Evolutionary conservation across 441 rosid genomes (phyloP).

Genomic region (Macaranga tanarius): DNA sequence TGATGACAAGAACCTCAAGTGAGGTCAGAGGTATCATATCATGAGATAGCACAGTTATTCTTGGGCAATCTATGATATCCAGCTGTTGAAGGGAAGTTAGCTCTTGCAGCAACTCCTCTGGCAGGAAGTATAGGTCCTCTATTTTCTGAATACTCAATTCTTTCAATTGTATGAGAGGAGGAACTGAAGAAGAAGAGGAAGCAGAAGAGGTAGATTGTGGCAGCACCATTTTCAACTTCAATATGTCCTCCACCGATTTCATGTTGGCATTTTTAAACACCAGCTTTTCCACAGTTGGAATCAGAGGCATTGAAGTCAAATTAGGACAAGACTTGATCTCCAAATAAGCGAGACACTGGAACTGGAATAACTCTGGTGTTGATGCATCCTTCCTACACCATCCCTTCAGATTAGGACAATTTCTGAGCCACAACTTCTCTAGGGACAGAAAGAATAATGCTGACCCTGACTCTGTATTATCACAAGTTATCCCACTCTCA

Average conservation of each 20-base stretch:
- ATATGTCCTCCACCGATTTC: background rate
- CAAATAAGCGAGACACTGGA: constrained; percentile 20
- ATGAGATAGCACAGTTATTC: background rate
- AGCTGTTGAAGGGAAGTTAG: constrained; percentile 20
- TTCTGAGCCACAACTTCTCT: accelerated
- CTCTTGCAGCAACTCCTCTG: constrained; percentile 15
- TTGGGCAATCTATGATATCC: constrained; percentile 3
- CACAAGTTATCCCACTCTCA: background rate
- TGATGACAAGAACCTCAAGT: background rate
- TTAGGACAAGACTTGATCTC: constrained; percentile 18
- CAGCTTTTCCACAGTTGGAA: constrained; percentile 17
- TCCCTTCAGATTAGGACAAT: constrained; percentile 20
- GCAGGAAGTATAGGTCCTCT: constrained; percentile 2
- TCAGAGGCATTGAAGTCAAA: constrained; percentile 21
- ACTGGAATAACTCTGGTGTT: background rate
- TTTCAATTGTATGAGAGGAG: constrained; percentile 17
- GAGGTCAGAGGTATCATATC: constrained; percentile 3
- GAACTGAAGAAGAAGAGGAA: background rate
- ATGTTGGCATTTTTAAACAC: background rate
- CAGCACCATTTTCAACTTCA: background rate
- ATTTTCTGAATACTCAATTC: background rate
- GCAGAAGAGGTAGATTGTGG: background rate
- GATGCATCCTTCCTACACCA: constrained; percentile 9
- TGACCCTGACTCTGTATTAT: too few species aligned
- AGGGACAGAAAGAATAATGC: constrained; percentile 6